Conservation (phyloP, 139 green algal genomes). For the Coccomyxa sp. region DNA sequence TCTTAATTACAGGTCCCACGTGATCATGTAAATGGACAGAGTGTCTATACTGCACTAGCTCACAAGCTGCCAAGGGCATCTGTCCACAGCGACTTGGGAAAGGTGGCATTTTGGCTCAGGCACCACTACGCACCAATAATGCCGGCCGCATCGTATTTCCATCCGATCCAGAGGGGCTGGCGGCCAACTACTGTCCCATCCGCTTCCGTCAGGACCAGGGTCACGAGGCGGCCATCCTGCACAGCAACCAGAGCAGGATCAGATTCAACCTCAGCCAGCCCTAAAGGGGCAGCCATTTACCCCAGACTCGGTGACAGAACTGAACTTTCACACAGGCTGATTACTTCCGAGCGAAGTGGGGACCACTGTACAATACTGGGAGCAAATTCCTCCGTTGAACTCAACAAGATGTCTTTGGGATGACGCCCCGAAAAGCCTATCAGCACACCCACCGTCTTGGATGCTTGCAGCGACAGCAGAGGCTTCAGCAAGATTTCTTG, state of each 20-base stretch:
- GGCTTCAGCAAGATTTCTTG: neutral
- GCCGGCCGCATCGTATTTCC: neutral
- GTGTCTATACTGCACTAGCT: neutral
- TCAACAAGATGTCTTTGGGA: neutral
- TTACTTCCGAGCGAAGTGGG: too few relatives aligned
- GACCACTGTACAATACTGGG: neutral
- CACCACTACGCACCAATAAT: neutral
- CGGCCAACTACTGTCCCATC: neutral
- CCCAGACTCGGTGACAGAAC: too few relatives aligned
- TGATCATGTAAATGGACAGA: neutral
- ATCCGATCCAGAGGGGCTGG: neutral
- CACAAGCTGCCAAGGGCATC: neutral
- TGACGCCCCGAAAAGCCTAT: neutral
- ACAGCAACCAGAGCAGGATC: neutral
- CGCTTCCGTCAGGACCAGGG: neutral
- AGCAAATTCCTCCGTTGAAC: neutral
- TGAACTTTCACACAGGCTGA: too few relatives aligned
- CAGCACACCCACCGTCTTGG: neutral
- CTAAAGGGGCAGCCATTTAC: too few relatives aligned
- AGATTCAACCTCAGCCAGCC: neutral
- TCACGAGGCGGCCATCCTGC: neutral
- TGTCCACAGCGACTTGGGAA: neutral
- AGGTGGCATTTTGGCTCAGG: neutral
- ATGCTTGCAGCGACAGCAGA: neutral
- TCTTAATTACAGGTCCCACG: neutral